These are phyloP conservation scores for Myxozyma nipponensis DNA, from an alignment of 805 yeast genomes.

Conservation along the genomic window DNA sequence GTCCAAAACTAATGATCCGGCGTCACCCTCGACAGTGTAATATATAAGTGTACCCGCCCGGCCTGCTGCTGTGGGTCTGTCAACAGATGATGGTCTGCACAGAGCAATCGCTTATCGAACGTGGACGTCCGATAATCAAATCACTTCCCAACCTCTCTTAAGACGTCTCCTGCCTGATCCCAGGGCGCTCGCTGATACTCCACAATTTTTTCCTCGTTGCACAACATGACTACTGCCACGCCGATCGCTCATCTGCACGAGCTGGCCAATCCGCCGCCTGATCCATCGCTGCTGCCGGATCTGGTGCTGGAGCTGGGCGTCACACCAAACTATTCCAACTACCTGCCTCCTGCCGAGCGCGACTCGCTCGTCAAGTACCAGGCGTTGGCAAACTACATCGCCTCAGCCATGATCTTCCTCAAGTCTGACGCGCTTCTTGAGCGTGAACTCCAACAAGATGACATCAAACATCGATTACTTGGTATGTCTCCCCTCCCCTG, in stretches of 20 bases:
- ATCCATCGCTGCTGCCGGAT: slow-evolving; percentile 25
- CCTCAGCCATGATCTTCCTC: slow-evolving; percentile 27
- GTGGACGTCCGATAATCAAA: too few species aligned
- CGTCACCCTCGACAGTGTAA: too few species aligned
- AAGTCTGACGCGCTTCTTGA: slow-evolving; percentile 18
- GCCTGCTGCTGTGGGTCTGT: too few species aligned
- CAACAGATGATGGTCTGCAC: too few species aligned
- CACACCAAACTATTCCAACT: slow-evolving; percentile 15
- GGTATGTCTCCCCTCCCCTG: slow-evolving; percentile 11
- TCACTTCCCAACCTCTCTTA: too few species aligned
- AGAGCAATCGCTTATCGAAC: too few species aligned
- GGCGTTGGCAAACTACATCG: slow-evolving; percentile 23
- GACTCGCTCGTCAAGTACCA: slow-evolving; percentile 25
- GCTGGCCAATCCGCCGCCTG: slow-evolving; percentile 24
- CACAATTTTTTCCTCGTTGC: too few species aligned
- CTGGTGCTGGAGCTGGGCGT: slow-evolving; percentile 19
- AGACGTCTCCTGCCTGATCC: too few species aligned
- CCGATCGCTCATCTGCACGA: slow-evolving; percentile 3
- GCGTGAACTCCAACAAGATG: slow-evolving; percentile 15
- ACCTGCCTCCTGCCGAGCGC: slow-evolving; percentile 18
- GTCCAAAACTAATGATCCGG: too few species aligned
- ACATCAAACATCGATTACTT: slow-evolving; percentile 27
- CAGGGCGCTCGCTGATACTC: too few species aligned
- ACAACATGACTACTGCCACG: background rate
- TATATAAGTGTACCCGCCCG: too few species aligned